Evolutionary conservation across 306 rosid species (phyloP).

Genomic region (Cicer pinnatifidum): DNA sequence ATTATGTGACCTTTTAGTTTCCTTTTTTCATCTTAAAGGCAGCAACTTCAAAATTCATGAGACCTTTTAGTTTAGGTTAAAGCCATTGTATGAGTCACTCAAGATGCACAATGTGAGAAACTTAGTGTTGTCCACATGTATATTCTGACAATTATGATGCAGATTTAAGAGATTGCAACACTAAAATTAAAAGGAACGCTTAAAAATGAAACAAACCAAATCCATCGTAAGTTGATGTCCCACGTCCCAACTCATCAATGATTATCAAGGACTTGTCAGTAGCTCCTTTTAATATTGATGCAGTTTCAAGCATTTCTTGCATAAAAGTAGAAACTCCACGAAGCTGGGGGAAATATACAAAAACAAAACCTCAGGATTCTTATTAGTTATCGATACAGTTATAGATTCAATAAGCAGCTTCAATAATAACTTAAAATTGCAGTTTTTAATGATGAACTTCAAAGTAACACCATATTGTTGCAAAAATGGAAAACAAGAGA

Average conservation of each 20-base stretch:
- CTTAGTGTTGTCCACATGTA: slow-evolving; percentile 29
- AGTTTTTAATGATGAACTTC: slow-evolving; percentile 26
- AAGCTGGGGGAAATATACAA: slow-evolving; percentile 58
- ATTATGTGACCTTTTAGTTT: not conserved
- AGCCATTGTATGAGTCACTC: not conserved
- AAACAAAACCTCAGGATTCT: slow-evolving; percentile 39
- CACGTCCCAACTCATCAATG: slow-evolving; percentile 97
- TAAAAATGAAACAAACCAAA: slow-evolving; percentile 72
- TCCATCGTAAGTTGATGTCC: slow-evolving; percentile 98
- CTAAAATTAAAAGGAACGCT: slow-evolving; percentile 40
- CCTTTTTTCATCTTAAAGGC: slow-evolving; percentile 8
- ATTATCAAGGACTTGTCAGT: slow-evolving; percentile 88
- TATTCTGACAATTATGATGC: slow-evolving; percentile 29
- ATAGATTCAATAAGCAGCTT: slow-evolving; percentile 17
- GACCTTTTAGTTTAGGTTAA: slow-evolving; percentile 30
- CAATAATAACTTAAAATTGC: slow-evolving; percentile 17
- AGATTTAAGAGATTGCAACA: slow-evolving; percentile 29
- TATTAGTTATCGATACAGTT: slow-evolving; percentile 35
- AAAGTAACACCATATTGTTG: slow-evolving; percentile 7
- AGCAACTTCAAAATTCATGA: slow-evolving; percentile 10
- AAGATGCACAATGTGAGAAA: slow-evolving; percentile 29
- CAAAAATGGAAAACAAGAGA: not conserved
- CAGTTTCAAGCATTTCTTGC: slow-evolving; percentile 99
- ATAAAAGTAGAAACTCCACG: slow-evolving; percentile 97
- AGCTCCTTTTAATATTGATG: slow-evolving; percentile 94